These are phyloP conservation scores for Ascochyta rabiei DNA, from an alignment of 2,329 filamentous ascomycete genomes.

Conservation along the genomic window DNA sequence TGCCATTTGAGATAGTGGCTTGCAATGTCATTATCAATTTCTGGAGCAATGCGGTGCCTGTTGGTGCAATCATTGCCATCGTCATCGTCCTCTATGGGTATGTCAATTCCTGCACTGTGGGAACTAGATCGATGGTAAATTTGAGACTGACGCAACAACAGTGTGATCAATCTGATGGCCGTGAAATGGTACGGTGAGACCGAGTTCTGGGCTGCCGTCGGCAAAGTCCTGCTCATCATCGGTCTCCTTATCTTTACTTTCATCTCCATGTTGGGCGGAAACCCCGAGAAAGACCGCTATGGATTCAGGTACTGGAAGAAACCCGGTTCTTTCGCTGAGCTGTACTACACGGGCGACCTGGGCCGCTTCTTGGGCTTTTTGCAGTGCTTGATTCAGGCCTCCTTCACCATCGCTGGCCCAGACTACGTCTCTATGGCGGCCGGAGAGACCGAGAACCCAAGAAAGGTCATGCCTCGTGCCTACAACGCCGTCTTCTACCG, in stretches of 20 bases:
- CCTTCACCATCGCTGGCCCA: conserved; percentile 55
- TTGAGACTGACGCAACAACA: conserved; percentile 20
- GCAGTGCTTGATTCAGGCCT: conserved; percentile 70
- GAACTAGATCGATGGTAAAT: not conserved
- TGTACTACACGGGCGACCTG: conserved; percentile 68
- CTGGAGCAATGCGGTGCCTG: conserved; percentile 62
- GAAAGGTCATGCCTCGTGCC: conserved; percentile 67
- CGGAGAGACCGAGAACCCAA: conserved; percentile 55
- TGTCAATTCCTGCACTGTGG: conserved; percentile 27
- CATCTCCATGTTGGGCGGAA: conserved; percentile 81
- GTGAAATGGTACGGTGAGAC: conserved; percentile 57
- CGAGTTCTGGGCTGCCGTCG: conserved; percentile 76
- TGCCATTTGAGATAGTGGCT: conserved; percentile 69
- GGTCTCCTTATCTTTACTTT: conserved; percentile 66
- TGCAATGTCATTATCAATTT: conserved; percentile 51
- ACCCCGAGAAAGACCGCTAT: conserved; percentile 63
- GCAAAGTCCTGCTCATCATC: conserved; percentile 56
- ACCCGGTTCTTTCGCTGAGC: conserved; percentile 72
- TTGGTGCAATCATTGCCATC: conserved; percentile 66
- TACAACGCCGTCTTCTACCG: conserved; percentile 83
- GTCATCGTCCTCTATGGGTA: conserved; percentile 64
- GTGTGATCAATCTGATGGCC: conserved; percentile 70
- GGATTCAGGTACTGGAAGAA: conserved; percentile 59
- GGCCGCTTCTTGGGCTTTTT: conserved; percentile 80
- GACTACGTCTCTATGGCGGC: conserved; percentile 58